Evolutionary conservation across 371 early-diverging fungal genomes (phyloP).

Genomic region (Mycotypha africana): DNA sequence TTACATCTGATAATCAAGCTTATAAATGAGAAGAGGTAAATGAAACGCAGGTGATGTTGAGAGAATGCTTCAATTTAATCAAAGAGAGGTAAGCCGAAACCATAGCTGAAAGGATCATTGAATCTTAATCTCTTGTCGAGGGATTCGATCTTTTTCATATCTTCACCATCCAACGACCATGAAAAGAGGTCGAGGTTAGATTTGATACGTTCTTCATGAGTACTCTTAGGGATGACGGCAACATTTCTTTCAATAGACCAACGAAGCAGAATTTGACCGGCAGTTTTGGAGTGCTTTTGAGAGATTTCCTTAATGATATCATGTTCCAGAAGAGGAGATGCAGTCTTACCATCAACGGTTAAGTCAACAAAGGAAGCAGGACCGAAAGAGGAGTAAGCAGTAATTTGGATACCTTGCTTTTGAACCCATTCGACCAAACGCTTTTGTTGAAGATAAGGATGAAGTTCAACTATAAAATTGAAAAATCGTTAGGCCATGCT

Average conservation of each 20-base stretch:
- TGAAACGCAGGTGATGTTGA: too few species aligned
- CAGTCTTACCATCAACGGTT: slow-evolving; percentile 36
- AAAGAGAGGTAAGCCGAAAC: slow-evolving; percentile 30
- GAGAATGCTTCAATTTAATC: slow-evolving; percentile 14
- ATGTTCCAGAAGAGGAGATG: slow-evolving; percentile 38
- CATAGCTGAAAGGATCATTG: slow-evolving; percentile 25
- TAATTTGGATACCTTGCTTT: slow-evolving; percentile 35
- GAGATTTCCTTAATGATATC: slow-evolving; percentile 23
- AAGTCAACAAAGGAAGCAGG: slow-evolving; percentile 43
- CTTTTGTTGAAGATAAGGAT: slow-evolving; percentile 61
- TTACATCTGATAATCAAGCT: too few species aligned
- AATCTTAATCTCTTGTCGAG: slow-evolving; percentile 27
- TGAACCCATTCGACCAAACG: slow-evolving; percentile 33
- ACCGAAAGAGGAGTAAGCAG: slow-evolving; percentile 58
- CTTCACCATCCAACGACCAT: slow-evolving; percentile 23
- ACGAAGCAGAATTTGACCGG: slow-evolving; percentile 34
- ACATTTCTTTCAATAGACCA: slow-evolving; percentile 51
- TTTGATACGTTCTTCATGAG: slow-evolving; percentile 40
- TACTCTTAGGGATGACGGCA: slow-evolving; percentile 64
- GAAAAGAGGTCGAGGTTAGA: slow-evolving; percentile 26
- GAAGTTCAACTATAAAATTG: slow-evolving; percentile 43
- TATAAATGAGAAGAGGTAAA: too few species aligned
- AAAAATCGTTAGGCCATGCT: neutral
- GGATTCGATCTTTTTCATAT: slow-evolving; percentile 18
- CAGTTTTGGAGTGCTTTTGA: slow-evolving; percentile 4